Evolutionary conservation across 306 rosid species (phyloP).

Genomic region (Dryas octopetala): DNA sequence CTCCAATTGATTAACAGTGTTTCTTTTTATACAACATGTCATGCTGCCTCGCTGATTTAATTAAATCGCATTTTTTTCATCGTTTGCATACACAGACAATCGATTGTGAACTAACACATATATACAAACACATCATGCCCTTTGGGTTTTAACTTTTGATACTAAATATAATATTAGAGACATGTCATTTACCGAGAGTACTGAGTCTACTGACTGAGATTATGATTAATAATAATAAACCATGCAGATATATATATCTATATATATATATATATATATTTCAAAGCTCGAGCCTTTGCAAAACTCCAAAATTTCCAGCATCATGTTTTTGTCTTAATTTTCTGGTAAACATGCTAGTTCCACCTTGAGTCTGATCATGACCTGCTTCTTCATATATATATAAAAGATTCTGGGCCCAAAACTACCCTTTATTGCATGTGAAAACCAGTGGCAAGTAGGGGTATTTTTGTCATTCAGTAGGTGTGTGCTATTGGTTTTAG

Average conservation of each 20-base stretch:
- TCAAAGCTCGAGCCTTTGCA: constrained; percentile 10
- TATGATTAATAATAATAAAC: constrained; percentile 8
- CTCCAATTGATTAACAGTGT: background rate
- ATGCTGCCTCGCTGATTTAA: background rate
- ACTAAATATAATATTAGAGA: background rate
- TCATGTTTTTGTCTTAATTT: constrained; percentile 21
- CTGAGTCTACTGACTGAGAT: constrained; percentile 8
- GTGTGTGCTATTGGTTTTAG: constrained; percentile 1
- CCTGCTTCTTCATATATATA: constrained; percentile 13
- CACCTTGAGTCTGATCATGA: constrained; percentile 23
- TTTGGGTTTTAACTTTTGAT: background rate
- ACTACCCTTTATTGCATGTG: background rate
- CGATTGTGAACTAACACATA: background rate
- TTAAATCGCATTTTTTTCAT: background rate
- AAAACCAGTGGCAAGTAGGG: background rate
- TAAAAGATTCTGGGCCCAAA: constrained; percentile 37
- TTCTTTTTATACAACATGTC: background rate
- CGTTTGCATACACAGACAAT: background rate
- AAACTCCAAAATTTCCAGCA: constrained; percentile 32
- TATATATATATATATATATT: background rate
- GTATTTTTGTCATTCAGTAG: constrained; percentile 13
- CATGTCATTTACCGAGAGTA: constrained; percentile 2
- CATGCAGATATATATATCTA: background rate
- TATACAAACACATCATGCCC: constrained; percentile 9
- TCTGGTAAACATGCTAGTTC: constrained; percentile 25